Evolutionary conservation across 2,329 filamentous ascomycete genomes (phyloP).

Genomic region (Fusarium dimerum): DNA sequence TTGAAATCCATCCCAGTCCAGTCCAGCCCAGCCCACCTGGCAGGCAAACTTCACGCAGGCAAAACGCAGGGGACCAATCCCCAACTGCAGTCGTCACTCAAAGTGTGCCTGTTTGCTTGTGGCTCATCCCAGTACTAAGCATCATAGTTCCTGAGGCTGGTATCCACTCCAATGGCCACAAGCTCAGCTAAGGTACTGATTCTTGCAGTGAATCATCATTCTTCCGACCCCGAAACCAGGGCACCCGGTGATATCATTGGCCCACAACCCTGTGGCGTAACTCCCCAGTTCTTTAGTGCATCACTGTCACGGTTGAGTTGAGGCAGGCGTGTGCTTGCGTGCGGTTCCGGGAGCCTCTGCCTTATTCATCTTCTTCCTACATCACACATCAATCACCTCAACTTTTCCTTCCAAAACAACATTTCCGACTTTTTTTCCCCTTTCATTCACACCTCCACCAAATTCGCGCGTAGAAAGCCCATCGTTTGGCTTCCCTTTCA

Average conservation of each 20-base stretch:
- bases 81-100: conserved; percentile 26
- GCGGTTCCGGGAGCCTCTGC: conserved; percentile 21
- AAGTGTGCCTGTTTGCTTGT: conserved; percentile 22
- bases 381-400: conserved; percentile 7
- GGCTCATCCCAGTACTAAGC: conserved; percentile 13
- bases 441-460: conserved; percentile 1
- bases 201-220: conserved; percentile 34
- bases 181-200: conserved; percentile 28
- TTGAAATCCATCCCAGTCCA: conserved; percentile 11
- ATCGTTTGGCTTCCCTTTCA: conserved; percentile 22
- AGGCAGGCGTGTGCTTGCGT: conserved; percentile 9
- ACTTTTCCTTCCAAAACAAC: conserved; percentile 24
- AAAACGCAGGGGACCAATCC: too few species aligned
- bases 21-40: background rate
- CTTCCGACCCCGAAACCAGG: conserved; percentile 35
- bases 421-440: conserved; percentile 4
- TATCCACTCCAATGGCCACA: conserved; percentile 14
- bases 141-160: conserved; percentile 26
- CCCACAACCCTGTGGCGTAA: conserved; percentile 24
- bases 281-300: conserved; percentile 24
- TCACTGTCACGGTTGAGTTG: conserved; percentile 20
- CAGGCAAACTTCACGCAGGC: background rate
- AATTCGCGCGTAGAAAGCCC: conserved; percentile 12
- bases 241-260: conserved; percentile 38
- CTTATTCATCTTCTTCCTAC: conserved; percentile 6